Percentiles rank a stretch among this genome's conserved stretches.
phyloP scores from a whole-genome alignment of 164 flowering plant genomes.

The Hamamelis virginiana region DNA sequence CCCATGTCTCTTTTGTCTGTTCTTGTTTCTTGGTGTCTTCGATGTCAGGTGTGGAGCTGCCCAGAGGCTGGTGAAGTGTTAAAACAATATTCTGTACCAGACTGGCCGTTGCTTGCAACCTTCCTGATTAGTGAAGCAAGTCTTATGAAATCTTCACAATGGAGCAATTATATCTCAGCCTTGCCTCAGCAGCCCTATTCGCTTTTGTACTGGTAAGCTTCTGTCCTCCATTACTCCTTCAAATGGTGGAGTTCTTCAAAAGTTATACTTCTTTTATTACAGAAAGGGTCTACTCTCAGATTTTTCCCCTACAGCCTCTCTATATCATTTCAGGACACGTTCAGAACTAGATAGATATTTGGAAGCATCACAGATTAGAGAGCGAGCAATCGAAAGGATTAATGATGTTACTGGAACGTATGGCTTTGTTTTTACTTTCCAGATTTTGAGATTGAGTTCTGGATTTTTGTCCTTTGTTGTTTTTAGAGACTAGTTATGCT shows the following conservation, averaged over 20 bases:
- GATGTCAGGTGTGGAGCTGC: slow-evolving; percentile 72
- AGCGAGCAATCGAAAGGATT: slow-evolving; percentile 87
- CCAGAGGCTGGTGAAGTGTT: slow-evolving; percentile 79
- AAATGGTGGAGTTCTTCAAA: not conserved
- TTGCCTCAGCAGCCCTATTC: slow-evolving; percentile 94
- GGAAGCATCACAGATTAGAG: slow-evolving; percentile 88
- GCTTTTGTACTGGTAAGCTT: slow-evolving; percentile 77
- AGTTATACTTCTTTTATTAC: slow-evolving; percentile 7
- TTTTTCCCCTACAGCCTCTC: slow-evolving; percentile 57
- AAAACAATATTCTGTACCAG: slow-evolving; percentile 69
- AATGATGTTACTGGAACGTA: slow-evolving; percentile 92
- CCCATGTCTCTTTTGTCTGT: not conserved
- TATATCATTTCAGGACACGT: slow-evolving; percentile 81
- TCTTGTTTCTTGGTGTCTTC: slow-evolving; percentile 10
- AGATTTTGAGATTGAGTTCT: not conserved
- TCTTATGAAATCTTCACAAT: slow-evolving; percentile 64
- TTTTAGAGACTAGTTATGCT: not conserved
- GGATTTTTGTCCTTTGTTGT: not conserved
- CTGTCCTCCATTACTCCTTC: not conserved
- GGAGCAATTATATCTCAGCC: slow-evolving; percentile 90
- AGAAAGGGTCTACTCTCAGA: slow-evolving; percentile 48
- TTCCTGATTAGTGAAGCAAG: slow-evolving; percentile 94
- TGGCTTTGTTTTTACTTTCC: slow-evolving; percentile 15
- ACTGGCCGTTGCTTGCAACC: slow-evolving; percentile 95
- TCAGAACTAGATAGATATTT: slow-evolving; percentile 81